Evolutionary conservation across 805 yeast species (phyloP).

Genomic region (Schizosaccharomyces cryophilus): DNA sequence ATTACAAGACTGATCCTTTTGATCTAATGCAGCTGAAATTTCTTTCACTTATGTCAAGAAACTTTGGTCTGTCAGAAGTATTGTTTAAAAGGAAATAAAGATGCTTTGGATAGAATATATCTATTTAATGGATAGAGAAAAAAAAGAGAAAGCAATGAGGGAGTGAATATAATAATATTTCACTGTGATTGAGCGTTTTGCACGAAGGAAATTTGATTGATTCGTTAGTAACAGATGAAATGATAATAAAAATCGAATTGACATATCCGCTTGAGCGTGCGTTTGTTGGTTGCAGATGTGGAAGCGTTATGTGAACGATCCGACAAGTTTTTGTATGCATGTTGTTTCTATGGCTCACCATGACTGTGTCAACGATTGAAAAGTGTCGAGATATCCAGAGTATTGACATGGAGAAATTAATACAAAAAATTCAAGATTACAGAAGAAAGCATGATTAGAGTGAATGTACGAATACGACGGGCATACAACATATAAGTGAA

Average conservation of each 20-base stretch:
- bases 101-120: too few relatives aligned
- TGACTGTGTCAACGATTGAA: neutral
- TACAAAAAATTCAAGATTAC: neutral
- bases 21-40: neutral
- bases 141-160: too few relatives aligned
- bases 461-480: neutral
- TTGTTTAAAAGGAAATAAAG: too few relatives aligned
- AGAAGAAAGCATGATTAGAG: neutral
- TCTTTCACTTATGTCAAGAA: neutral
- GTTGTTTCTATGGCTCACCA: neutral
- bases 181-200: neutral
- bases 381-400: neutral
- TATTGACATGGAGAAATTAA: neutral
- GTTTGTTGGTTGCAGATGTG: slow-evolving; percentile 23
- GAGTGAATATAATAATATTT: neutral
- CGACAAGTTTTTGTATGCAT: neutral
- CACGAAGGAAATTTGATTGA: neutral
- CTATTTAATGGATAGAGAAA: too few relatives aligned
- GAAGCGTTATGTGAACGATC: neutral
- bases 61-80: too few relatives aligned
- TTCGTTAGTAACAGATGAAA: too few relatives aligned
- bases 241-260: too few relatives aligned
- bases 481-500: neutral
- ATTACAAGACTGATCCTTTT: neutral
- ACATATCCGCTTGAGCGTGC: slow-evolving; percentile 4